Conservation (phyloP, 164 flowering plant species). For the Paratinospora sagittata region DNA sequence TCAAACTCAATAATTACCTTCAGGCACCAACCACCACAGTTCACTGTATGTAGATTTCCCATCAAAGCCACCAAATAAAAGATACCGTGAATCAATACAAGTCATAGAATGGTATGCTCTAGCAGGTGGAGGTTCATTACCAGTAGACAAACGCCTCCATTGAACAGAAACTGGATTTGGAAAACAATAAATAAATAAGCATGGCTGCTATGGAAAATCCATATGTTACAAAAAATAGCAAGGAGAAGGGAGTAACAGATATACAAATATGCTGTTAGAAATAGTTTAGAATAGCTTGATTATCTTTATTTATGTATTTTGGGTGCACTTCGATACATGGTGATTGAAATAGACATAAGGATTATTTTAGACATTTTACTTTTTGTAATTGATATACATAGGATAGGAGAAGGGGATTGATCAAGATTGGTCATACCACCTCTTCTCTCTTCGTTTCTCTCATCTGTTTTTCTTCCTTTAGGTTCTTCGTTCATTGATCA, state of each 20-base stretch:
- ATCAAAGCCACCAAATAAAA: conserved; percentile 97
- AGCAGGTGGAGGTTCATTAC: conserved; percentile 80
- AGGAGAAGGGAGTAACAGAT: background rate
- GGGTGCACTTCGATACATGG: too few relatives aligned
- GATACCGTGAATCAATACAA: conserved; percentile 63
- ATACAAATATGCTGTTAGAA: background rate
- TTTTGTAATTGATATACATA: too few relatives aligned
- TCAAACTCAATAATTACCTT: conserved; percentile 47
- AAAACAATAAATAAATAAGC: background rate
- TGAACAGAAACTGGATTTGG: conserved; percentile 68
- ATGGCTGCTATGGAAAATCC: background rate
- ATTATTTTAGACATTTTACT: too few relatives aligned
- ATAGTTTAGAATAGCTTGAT: too few relatives aligned
- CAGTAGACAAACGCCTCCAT: conserved; percentile 83
- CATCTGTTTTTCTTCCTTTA: too few relatives aligned
- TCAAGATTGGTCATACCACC: too few relatives aligned
- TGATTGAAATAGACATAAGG: too few relatives aligned
- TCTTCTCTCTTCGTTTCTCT: too few relatives aligned
- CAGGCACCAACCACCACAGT: conserved; percentile 96
- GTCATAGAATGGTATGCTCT: conserved; percentile 96
- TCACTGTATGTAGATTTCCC: conserved; percentile 90
- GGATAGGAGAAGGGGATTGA: too few relatives aligned
- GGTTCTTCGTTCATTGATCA: too few relatives aligned
- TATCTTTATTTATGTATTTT: too few relatives aligned
- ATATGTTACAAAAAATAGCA: background rate